Conservation (phyloP, 108 stramenopile species). For the Fragilariopsis cylindrus region DNA sequence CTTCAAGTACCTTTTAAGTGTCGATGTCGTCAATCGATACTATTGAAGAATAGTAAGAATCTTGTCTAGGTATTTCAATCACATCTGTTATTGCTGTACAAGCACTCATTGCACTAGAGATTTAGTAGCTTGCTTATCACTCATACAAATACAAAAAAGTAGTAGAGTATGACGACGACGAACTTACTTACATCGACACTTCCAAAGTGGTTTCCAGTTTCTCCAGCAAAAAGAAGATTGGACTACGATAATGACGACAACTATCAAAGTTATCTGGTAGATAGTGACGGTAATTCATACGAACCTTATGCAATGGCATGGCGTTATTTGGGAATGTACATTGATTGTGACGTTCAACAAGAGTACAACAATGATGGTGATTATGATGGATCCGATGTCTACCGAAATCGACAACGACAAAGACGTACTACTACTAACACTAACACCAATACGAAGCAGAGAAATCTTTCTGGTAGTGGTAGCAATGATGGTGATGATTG, state of each 20-base stretch:
- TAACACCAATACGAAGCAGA: background rate
- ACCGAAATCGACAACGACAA: background rate
- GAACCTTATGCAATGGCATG: slow-evolving; percentile 51
- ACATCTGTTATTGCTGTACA: no score
- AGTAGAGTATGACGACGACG: no score
- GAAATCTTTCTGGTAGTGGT: slow-evolving; percentile 5
- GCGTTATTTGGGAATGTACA: slow-evolving; percentile 52
- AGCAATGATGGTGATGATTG: slow-evolving; percentile 17
- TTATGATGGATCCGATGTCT: background rate
- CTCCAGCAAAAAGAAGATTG: no score
- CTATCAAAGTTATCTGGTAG: slow-evolving; percentile 6
- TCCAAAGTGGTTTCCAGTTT: no score
- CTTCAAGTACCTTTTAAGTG: no score
- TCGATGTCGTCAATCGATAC: no score
- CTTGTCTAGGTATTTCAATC: no score
- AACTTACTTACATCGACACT: no score
- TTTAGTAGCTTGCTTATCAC: no score
- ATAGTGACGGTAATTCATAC: slow-evolving; percentile 20
- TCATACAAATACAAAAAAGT: no score
- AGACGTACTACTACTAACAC: background rate
- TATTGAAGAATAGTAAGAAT: no score
- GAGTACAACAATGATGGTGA: background rate
- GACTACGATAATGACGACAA: background rate
- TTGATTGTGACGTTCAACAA: slow-evolving; percentile 43
- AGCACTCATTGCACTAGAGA: no score